A percentile compares a stretch with the other conserved stretches of the same genome.
Evolutionary conservation across 2,329 filamentous ascomycete genomes (phyloP).

Genomic region (Pyrenophora seminiperda): DNA sequence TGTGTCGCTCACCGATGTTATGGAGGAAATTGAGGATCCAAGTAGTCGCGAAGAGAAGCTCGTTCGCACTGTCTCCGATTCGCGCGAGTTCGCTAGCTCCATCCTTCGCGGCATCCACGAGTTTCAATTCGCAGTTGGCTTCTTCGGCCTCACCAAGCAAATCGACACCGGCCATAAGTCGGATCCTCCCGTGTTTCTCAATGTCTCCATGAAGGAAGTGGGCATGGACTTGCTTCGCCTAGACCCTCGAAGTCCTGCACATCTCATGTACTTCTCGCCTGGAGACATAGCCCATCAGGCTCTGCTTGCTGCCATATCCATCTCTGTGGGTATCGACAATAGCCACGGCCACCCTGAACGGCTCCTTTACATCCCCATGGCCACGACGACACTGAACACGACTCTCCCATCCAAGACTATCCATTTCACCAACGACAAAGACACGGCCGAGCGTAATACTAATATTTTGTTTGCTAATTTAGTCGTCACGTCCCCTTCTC

Average conservation of each 20-base stretch:
- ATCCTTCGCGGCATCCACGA: constrained; percentile 92
- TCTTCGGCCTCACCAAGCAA: constrained; percentile 82
- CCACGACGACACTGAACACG: constrained; percentile 91
- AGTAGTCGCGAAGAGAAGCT: constrained; percentile 71
- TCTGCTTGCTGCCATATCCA: constrained; percentile 85
- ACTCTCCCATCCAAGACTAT: constrained; percentile 94
- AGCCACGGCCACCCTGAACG: constrained; percentile 84
- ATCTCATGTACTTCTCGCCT: constrained; percentile 96
- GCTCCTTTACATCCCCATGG: constrained; percentile 93
- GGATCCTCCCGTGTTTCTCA: constrained; percentile 76
- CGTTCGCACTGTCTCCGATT: constrained; percentile 85
- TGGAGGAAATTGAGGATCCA: constrained; percentile 73
- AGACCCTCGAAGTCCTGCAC: constrained; percentile 88
- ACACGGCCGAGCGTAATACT: constrained; percentile 83
- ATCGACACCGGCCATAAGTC: constrained; percentile 70
- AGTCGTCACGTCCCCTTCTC: constrained; percentile 91
- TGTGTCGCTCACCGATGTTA: constrained; percentile 72
- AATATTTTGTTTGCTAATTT: constrained; percentile 97
- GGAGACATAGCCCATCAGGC: constrained; percentile 95
- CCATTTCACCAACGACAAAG: constrained; percentile 71
- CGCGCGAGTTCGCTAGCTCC: constrained; percentile 88
- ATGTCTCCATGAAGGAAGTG: constrained; percentile 93
- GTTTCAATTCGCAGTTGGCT: constrained; percentile 92
- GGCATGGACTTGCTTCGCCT: constrained; percentile 90
- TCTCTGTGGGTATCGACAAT: constrained; percentile 89